Percentiles rank a stretch among this genome's conserved stretches.
Evolutionary conservation across 108 stramenopile species (phyloP).

Genomic region (Seminavis robusta): DNA sequence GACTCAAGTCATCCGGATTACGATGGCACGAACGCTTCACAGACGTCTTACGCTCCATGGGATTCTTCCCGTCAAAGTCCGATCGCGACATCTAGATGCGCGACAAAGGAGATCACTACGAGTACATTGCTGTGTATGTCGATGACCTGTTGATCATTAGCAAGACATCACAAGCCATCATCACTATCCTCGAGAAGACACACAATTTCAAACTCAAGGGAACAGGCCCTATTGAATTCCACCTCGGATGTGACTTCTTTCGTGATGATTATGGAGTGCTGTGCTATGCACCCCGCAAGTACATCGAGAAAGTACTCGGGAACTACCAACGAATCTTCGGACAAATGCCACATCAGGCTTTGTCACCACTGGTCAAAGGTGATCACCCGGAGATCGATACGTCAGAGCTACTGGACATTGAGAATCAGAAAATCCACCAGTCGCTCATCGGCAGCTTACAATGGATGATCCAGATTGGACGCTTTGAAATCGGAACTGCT

Average conservation of each 20-base stretch:
- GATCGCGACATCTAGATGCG: conserved; percentile 43
- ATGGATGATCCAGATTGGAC: conserved; percentile 27
- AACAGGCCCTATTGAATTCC: conserved; percentile 16
- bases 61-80: conserved; percentile 25
- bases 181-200: not conserved
- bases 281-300: conserved; percentile 14
- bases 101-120: conserved; percentile 11
- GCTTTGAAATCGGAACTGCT: too few relatives aligned
- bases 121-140: conserved; percentile 25
- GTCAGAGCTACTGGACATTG: conserved; percentile 1
- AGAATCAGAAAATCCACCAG: conserved; percentile 8
- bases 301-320: conserved; percentile 21
- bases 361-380: conserved; percentile 15
- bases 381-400: conserved; percentile 34
- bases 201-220: conserved; percentile 39
- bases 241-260: conserved; percentile 26
- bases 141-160: conserved; percentile 17
- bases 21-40: conserved; percentile 16
- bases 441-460: conserved; percentile 21
- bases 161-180: conserved; percentile 17
- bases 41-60: conserved; percentile 15
- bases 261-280: conserved; percentile 27
- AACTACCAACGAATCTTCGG: conserved; percentile 22
- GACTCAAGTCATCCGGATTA: conserved; percentile 4
- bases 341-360: conserved; percentile 1